Percentiles rank a stretch among this genome's conserved stretches.
Conservation (phyloP, 345 rosid genomes). For the Gossypium stocksii region DNA sequence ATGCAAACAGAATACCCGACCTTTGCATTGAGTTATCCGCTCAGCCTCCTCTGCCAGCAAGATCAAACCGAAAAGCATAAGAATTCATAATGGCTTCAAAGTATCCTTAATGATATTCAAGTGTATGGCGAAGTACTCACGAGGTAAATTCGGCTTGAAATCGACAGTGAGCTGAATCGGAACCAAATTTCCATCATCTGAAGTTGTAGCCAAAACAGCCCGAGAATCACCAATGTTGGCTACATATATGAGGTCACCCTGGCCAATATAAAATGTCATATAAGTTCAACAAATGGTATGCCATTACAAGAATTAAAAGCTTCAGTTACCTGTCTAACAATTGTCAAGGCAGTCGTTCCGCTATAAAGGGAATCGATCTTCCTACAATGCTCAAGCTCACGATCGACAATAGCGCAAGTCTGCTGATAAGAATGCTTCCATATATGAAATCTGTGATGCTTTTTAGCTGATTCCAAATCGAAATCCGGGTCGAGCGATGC, state of each 20-base stretch:
- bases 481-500: slow-evolving; percentile 40
- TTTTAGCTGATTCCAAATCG: slow-evolving; percentile 51
- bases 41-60: slow-evolving; percentile 71
- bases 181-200: slow-evolving; percentile 66
- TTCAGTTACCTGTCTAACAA: slow-evolving; percentile 69
- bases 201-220: slow-evolving; percentile 75
- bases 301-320: neutral
- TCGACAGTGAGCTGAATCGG: slow-evolving; percentile 81
- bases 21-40: slow-evolving; percentile 62
- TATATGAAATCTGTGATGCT: slow-evolving; percentile 41
- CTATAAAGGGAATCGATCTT: slow-evolving; percentile 73
- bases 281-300: neutral
- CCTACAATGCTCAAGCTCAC: slow-evolving; percentile 59
- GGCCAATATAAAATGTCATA: slow-evolving; percentile 16
- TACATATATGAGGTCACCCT: slow-evolving; percentile 65
- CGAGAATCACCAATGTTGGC: slow-evolving; percentile 95
- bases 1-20: slow-evolving; percentile 63
- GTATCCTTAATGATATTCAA: neutral
- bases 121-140: slow-evolving; percentile 36
- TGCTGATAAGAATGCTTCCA: slow-evolving; percentile 84
- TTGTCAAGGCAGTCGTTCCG: slow-evolving; percentile 77
- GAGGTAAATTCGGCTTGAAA: slow-evolving; percentile 81
- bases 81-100: neutral
- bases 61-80: slow-evolving; percentile 4
- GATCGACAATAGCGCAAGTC: slow-evolving; percentile 74